Conservation (phyloP, 1,139 yeast species). For the Debaryomyces singareniensis region DNA sequence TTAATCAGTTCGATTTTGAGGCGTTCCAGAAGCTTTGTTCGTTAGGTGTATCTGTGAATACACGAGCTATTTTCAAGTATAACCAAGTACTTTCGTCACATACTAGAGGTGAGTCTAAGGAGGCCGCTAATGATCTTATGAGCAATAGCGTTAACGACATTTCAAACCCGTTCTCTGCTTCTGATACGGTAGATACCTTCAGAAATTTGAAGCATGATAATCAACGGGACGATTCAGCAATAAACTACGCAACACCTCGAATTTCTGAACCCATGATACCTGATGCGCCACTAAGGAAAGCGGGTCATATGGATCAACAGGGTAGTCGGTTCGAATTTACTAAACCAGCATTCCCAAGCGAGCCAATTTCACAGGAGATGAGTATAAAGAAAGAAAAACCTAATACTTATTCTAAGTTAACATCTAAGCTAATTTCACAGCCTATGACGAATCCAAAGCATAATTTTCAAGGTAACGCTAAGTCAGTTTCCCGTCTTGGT, state of each 20-base stretch:
- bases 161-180: conserved; percentile 21
- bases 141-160: conserved; percentile 6
- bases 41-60: conserved; percentile 62
- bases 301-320: conserved; percentile 23
- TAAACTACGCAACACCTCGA: conserved; percentile 41
- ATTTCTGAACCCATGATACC: conserved; percentile 37
- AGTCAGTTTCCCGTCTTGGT: conserved; percentile 10
- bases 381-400: conserved; percentile 13
- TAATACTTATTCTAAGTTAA: conserved; percentile 40
- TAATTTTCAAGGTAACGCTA: conserved; percentile 6
- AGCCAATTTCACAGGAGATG: conserved; percentile 5
- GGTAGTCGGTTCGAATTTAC: conserved; percentile 23
- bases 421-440: conserved; percentile 48
- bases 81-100: conserved; percentile 6
- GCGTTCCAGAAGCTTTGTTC: conserved; percentile 74
- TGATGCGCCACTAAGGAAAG: conserved; percentile 49
- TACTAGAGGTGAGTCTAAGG: conserved; percentile 2
- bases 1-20: conserved; percentile 81
- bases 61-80: conserved; percentile 50
- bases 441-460: conserved; percentile 17
- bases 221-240: conserved; percentile 15
- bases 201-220: conserved; percentile 7
- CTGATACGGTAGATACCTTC: conserved; percentile 7
- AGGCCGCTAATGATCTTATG: conserved; percentile 1
- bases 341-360: conserved; percentile 27